Evolutionary conservation across 1,139 yeast genomes (phyloP).

Genomic region (Blastobotrys proliferans): DNA sequence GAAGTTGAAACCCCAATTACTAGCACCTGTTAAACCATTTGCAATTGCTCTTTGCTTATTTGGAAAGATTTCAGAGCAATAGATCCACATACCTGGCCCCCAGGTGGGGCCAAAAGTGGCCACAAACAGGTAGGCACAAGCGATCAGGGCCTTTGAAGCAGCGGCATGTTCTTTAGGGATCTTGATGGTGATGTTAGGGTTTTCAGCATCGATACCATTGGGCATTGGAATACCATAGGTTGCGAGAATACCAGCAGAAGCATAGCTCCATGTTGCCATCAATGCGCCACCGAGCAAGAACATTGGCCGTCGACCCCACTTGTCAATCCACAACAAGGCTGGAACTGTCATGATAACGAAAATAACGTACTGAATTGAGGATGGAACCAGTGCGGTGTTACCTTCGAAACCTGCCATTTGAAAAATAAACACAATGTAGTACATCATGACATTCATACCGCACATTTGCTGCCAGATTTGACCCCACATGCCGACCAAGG

Average conservation of each 20-base stretch:
- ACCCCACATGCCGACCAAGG: conserved; percentile 51
- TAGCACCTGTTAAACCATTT: conserved; percentile 54
- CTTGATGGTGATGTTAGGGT: conserved; percentile 47
- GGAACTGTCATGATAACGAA: conserved; percentile 40
- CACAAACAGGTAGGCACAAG: conserved; percentile 58
- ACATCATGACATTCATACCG: conserved; percentile 64
- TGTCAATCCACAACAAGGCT: conserved; percentile 45
- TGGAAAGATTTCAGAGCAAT: conserved; percentile 55
- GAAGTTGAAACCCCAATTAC: conserved; percentile 61
- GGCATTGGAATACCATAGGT: conserved; percentile 37
- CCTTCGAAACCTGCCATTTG: conserved; percentile 38
- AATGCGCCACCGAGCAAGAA: conserved; percentile 37
- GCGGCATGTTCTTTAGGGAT: conserved; percentile 38
- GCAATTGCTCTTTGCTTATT: conserved; percentile 53
- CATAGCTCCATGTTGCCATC: conserved; percentile 44
- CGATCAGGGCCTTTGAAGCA: conserved; percentile 49
- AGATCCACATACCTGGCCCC: conserved; percentile 60
- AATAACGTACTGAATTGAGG: conserved; percentile 54
- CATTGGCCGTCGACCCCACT: conserved; percentile 51
- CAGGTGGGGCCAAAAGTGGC: conserved; percentile 66
- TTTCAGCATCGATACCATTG: conserved; percentile 37
- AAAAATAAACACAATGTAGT: conserved; percentile 38
- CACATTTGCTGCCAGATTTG: conserved; percentile 72
- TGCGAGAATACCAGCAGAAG: conserved; percentile 43
- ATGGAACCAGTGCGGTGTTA: conserved; percentile 41